Evolutionary conservation across 192 early-diverging fungal genomes (phyloP).

Genomic region (Coemansia sp.): DNA sequence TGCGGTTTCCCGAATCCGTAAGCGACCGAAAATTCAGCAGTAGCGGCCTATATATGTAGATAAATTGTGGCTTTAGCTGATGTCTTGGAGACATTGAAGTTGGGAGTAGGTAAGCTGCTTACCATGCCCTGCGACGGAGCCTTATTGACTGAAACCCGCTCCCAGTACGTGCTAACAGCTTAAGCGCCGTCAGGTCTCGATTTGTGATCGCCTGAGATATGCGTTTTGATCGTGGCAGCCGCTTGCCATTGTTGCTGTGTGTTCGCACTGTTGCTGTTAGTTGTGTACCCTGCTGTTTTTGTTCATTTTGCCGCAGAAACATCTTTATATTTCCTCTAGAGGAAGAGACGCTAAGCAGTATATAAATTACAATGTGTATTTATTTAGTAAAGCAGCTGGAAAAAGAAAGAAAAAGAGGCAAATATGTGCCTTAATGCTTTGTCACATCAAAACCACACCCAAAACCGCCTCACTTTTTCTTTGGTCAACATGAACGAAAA

Average conservation of each 20-base stretch:
- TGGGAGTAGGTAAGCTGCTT: not conserved
- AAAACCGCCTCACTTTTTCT: too few species aligned
- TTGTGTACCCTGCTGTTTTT: not conserved
- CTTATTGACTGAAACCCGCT: constrained; percentile 31
- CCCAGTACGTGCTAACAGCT: constrained; percentile 35
- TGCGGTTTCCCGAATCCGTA: constrained; percentile 13
- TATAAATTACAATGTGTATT: not conserved
- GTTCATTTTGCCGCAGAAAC: not conserved
- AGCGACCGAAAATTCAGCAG: constrained; percentile 44
- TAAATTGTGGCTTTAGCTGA: not conserved
- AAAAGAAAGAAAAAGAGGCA: not conserved
- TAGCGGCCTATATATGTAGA: constrained; percentile 25
- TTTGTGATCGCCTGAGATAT: constrained; percentile 36
- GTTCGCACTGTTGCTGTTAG: not conserved
- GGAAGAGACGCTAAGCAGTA: not conserved
- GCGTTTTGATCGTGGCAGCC: constrained; percentile 20
- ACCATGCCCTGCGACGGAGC: constrained; percentile 41
- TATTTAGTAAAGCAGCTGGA: not conserved
- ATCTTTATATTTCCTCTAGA: not conserved
- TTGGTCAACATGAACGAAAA: too few species aligned
- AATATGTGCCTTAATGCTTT: too few species aligned
- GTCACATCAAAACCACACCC: too few species aligned
- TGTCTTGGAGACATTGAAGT: constrained; percentile 14
- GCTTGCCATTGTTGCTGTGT: constrained; percentile 2
- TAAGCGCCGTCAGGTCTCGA: constrained; percentile 39